These are phyloP conservation scores for Tetrastigma voinierianum DNA, from an alignment of 164 flowering plant species.

Conservation along the genomic window DNA sequence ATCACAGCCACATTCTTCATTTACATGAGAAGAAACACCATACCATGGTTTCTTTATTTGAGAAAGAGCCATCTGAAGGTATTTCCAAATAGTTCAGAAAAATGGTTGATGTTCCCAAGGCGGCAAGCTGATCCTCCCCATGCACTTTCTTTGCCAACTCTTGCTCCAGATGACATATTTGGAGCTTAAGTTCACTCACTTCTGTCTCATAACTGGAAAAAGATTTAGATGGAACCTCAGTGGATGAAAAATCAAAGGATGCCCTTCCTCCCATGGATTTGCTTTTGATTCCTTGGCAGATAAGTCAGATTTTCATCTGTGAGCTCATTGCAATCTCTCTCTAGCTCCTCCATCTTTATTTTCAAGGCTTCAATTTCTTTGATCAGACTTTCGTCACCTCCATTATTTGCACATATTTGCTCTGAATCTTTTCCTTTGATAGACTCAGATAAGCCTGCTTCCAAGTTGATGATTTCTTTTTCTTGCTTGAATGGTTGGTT, in stretches of 20 bases:
- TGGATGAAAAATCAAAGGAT: constrained; percentile 7
- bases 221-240: constrained; percentile 3
- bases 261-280: constrained; percentile 3
- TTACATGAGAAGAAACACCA: constrained; percentile 10
- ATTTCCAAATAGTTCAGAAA: constrained; percentile 27
- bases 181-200: constrained; percentile 24
- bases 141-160: constrained; percentile 22
- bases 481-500: constrained; percentile 40
- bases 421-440: constrained; percentile 14
- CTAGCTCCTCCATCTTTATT: constrained; percentile 48
- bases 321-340: constrained; percentile 58
- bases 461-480: constrained; percentile 39
- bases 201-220: constrained; percentile 24
- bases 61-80: constrained; percentile 34
- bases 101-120: constrained; percentile 19
- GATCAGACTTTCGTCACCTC: constrained; percentile 22
- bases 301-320: constrained; percentile 56
- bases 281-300: constrained; percentile 37
- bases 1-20: constrained; percentile 13
- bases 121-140: constrained; percentile 16
- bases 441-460: constrained; percentile 40
- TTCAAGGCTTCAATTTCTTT: constrained; percentile 38
- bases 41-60: constrained; percentile 30
- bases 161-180: constrained; percentile 25
- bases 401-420: constrained; percentile 13